Base-by-base conservation (phyloP, 441 rosid species). In the Sinapis alba region DNA sequence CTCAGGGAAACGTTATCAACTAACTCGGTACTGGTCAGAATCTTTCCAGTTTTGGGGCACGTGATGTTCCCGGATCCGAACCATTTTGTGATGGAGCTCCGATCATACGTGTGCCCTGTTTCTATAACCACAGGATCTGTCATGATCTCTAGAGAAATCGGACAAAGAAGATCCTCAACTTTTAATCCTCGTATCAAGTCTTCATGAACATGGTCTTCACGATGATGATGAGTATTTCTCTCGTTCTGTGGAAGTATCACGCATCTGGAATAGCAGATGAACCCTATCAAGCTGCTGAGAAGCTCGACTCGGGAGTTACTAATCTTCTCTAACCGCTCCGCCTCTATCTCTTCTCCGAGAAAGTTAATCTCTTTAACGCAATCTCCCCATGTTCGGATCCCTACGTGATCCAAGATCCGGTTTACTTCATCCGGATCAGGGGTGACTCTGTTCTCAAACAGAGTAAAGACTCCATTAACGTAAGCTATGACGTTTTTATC, bases 61-160 rank as follows among this genome's bases (percentile, higher is more conserved):
- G 86, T 89, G 4, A 78, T 59, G 64, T 90, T 90, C 62, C 98
- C 95, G 18, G 90, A 77, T 23, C 82, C 59, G 69, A 94, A 86
- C 97, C 95, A 94, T 59, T 84, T 89, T 32, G 80, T 50, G 41
- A 91, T 91, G 3, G 97, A 91, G 75, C 75, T 72, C 38, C 96
- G 86, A 70, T 90, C 97, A 72, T 94, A 91, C 0, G 92, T 90
- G 69, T 92, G 97, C 0, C 95, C 97, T 2, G 97, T 83, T 68
- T 83, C 82, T 5, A 90, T 76, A 16, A 88, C 81, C 36, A 94
- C 97, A 0, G 95, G 98, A 76, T 92, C 94, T 1, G 43, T 79
- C 98, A 92, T 92, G 28, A 88, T 45, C 83, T 91, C 97, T 3
- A 92, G 86, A 24, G 92, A 85, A 36, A 94, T 90, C 8, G 97